phyloP scores from a whole-genome alignment of 2,329 filamentous ascomycete species.

The Bipolaris sorokiniana region DNA sequence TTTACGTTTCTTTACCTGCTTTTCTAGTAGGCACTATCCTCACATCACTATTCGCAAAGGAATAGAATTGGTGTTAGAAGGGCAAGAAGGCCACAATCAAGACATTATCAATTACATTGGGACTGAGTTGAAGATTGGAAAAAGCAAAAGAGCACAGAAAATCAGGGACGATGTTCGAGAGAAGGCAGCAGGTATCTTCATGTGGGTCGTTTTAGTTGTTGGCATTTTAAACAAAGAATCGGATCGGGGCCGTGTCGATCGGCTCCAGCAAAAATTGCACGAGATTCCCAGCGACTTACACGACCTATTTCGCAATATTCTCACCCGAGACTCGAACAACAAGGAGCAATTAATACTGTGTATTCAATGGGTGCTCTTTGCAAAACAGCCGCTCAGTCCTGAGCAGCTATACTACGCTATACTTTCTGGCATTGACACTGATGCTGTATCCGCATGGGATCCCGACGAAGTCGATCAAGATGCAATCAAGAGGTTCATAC shows the following conservation, averaged over 20 bases:
- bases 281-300: background rate
- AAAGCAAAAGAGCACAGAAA: slow-evolving; percentile 19
- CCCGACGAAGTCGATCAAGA: slow-evolving; percentile 19
- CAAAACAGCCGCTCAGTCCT: slow-evolving; percentile 18
- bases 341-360: slow-evolving; percentile 19
- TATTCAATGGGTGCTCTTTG: slow-evolving; percentile 31
- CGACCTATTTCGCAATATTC: slow-evolving; percentile 5
- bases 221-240: slow-evolving; percentile 56
- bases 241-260: slow-evolving; percentile 37
- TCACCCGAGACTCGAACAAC: slow-evolving; percentile 50
- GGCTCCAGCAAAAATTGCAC: background rate
- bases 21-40: slow-evolving; percentile 53
- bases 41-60: slow-evolving; percentile 46
- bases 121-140: slow-evolving; percentile 29
- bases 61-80: slow-evolving; percentile 44
- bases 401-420: slow-evolving; percentile 27
- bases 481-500: slow-evolving; percentile 23
- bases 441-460: slow-evolving; percentile 19
- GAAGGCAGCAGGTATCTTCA: slow-evolving; percentile 53
- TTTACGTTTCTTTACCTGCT: slow-evolving; percentile 29
- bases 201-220: slow-evolving; percentile 41
- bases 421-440: slow-evolving; percentile 15
- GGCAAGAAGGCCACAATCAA: slow-evolving; percentile 43
- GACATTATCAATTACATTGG: slow-evolving; percentile 45
- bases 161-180: slow-evolving; percentile 42